Evolutionary conservation across 2,329 filamentous ascomycete species (phyloP), one percentile per base, ranked within the genome.

Genomic region (Hypoxylon sp.): DNA sequence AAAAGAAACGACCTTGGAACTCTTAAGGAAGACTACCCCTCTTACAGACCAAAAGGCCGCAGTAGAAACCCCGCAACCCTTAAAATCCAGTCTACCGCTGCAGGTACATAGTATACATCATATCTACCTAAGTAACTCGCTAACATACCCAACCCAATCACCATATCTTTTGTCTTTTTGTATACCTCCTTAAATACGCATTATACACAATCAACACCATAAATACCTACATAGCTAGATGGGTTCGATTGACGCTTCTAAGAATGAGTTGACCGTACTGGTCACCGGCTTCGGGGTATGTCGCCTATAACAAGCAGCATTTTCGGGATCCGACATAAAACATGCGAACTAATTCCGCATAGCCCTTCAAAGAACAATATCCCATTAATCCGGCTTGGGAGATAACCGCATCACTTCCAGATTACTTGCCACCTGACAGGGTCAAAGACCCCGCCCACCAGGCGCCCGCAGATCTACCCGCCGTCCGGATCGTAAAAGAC

Each of bases 311-410:
- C 29, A 51, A 5, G 37, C 42, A 35, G 51, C 14, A 11, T n/a
- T n/a, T n/a, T n/a, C n/a, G 33, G 44, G 29, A 60, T 37, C 9
- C 26, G 24, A 22, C 35, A 10, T 14, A 13, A 19, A 51, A 46
- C n/a, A 17, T 53, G 42, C 42, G 8, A 51, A 37, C 31, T 65
- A 51, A 58, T 42, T 31, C 35, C 56, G n/a, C 11, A n/a, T 33
- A 95, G 92, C 91, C 94, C 1, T 97, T 97, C 80, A 90, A 91
- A 73, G 84, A 81, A n/a, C 82, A 90, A 48, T 90, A 90, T 76
- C 88, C 90, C 29, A 82, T 90, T 66, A 97, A 97, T 77, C 93
- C 94, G 8, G 94, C 93, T 2, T 94, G 89, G 86, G 87, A 94
- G 76, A 94, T 97, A 76, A 89, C 91, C 53, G 85, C 84, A 26